Evolutionary conservation across 805 yeast species (phyloP).

Genomic region (Isabelozyma rhagii): DNA sequence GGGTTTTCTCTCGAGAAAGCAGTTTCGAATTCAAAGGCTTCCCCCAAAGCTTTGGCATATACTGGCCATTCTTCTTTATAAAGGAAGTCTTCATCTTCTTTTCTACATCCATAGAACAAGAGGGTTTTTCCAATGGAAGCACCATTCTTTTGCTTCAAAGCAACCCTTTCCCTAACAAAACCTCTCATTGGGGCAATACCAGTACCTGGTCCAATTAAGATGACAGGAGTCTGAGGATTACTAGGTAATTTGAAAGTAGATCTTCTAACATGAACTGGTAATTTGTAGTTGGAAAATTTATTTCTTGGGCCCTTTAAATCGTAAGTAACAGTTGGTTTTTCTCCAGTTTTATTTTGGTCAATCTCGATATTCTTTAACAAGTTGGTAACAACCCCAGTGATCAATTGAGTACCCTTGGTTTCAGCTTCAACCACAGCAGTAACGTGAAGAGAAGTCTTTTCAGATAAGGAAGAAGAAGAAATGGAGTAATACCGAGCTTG

Average conservation of each 20-base stretch:
- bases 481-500: conserved; percentile 96
- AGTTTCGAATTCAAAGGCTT: conserved; percentile 64
- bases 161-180: conserved; percentile 82
- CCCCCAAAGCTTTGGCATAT: conserved; percentile 59
- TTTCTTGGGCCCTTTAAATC: conserved; percentile 83
- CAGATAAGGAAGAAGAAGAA: conserved; percentile 80
- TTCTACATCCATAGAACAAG: conserved; percentile 87
- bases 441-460: conserved; percentile 70
- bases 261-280: conserved; percentile 92
- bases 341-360: conserved; percentile 46
- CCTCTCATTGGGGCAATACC: conserved; percentile 99
- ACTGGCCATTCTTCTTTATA: conserved; percentile 89
- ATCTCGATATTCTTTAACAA: conserved; percentile 70
- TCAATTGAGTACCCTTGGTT: conserved; percentile 22
- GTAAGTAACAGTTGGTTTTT: conserved; percentile 53
- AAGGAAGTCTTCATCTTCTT: conserved; percentile 71
- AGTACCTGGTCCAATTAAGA: conserved; percentile 97
- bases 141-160: conserved; percentile 34
- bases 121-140: conserved; percentile 61
- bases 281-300: conserved; percentile 48
- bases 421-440: conserved; percentile 91
- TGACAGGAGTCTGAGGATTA: conserved; percentile 77
- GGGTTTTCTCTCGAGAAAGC: conserved; percentile 81
- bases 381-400: conserved; percentile 89
- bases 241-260: conserved; percentile 93